These are phyloP conservation scores for Trypanosoma lewisi DNA, from an alignment of 208 protist genomes.

Conservation along the genomic window DNA sequence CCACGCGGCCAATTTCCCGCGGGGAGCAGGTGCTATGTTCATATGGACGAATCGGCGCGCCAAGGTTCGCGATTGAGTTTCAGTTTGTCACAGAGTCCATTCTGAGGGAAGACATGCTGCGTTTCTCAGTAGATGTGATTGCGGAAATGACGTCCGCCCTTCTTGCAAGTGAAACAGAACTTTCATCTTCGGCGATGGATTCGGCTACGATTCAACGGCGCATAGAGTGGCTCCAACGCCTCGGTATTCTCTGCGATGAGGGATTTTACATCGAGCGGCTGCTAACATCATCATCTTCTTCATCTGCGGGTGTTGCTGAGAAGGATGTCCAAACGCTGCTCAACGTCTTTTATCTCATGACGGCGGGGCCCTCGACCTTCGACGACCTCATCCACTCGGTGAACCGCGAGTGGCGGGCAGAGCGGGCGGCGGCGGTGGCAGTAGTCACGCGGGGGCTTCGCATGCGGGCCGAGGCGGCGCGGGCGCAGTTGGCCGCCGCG, in stretches of 20 bases:
- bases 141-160: constrained; percentile 17
- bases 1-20: constrained; percentile 43
- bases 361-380: constrained; percentile 15
- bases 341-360: constrained; percentile 42
- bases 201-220: constrained; percentile 27
- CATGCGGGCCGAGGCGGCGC: constrained; percentile 20
- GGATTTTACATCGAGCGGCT: constrained; percentile 64
- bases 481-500: constrained; percentile 4
- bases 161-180: neutral
- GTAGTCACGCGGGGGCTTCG: constrained; percentile 10
- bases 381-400: constrained; percentile 35
- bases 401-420: constrained; percentile 42
- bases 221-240: constrained; percentile 67
- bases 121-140: constrained; percentile 47
- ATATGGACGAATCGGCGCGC: constrained; percentile 75
- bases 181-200: neutral
- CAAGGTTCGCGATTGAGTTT: constrained; percentile 79
- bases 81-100: constrained; percentile 72
- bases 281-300: constrained; percentile 22
- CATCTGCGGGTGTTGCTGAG: constrained; percentile 8
- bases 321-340: constrained; percentile 36
- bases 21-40: constrained; percentile 79
- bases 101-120: constrained; percentile 53
- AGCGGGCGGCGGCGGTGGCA: constrained; percentile 20
- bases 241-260: constrained; percentile 80